Evolutionary conservation across 768 basidiomycete genomes (phyloP).

Genomic region (Mycena galopus): DNA sequence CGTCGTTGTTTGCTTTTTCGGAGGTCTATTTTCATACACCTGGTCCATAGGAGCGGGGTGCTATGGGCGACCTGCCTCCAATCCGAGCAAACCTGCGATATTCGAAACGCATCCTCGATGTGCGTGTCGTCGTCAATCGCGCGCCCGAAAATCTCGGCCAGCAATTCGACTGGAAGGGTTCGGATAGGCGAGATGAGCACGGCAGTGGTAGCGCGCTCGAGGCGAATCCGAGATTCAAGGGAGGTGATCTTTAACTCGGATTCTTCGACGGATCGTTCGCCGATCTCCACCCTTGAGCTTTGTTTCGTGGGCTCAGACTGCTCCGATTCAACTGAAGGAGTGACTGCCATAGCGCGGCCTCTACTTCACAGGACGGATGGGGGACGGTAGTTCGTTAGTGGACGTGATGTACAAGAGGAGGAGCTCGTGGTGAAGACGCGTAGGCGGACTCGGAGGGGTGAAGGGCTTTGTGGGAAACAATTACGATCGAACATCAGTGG

Average conservation of each 20-base stretch:
- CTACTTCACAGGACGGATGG: no score
- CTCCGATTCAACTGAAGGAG: neutral
- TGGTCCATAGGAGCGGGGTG: conserved; percentile 6
- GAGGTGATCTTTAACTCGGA: neutral
- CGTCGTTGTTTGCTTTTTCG: no score
- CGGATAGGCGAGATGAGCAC: no score
- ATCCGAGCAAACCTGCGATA: conserved; percentile 6
- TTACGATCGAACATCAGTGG: no score
- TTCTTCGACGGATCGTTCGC: neutral
- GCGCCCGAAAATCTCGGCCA: neutral
- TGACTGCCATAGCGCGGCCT: no score
- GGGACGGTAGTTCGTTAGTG: no score
- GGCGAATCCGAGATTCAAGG: neutral
- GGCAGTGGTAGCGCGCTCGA: no score
- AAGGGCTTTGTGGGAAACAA: no score
- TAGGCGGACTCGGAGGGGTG: no score
- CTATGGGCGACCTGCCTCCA: conserved; percentile 3
- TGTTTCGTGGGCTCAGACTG: neutral
- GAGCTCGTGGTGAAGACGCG: no score
- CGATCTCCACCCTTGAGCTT: neutral
- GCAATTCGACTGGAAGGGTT: neutral
- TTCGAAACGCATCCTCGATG: neutral
- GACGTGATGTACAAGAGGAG: no score
- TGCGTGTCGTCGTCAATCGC: neutral
- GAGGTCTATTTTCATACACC: neutral